Conservation (phyloP, 208 protist species). For the Wallacemonas sp. region DNA sequence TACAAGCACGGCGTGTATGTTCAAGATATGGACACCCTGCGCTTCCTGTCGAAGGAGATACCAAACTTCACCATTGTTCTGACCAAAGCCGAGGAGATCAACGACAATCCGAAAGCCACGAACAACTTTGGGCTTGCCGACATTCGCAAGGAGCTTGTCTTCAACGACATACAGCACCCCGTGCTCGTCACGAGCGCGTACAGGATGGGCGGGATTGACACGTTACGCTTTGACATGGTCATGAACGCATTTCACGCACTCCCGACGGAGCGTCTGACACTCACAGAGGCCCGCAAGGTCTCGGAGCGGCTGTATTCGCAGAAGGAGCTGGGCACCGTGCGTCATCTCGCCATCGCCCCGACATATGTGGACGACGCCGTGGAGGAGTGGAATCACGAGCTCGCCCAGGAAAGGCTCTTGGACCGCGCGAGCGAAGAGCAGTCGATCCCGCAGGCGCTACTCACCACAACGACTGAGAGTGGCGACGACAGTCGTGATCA, state of each 20-base stretch:
- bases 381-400: constrained; percentile 51
- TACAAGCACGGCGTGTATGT: constrained; percentile 84
- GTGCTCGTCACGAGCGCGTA: constrained; percentile 87
- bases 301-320: constrained; percentile 78
- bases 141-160: constrained; percentile 76
- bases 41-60: constrained; percentile 78
- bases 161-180: constrained; percentile 82
- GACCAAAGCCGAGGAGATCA: constrained; percentile 84
- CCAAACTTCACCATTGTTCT: constrained; percentile 91
- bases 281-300: constrained; percentile 73
- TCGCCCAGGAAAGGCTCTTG: constrained; percentile 40
- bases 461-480: too few species aligned
- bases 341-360: constrained; percentile 62
- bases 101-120: constrained; percentile 31
- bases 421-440: neutral
- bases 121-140: constrained; percentile 56
- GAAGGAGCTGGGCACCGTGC: constrained; percentile 73
- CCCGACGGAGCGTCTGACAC: constrained; percentile 78
- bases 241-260: constrained; percentile 84
- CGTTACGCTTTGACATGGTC: constrained; percentile 90
- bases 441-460: too few species aligned
- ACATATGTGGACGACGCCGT: constrained; percentile 65
- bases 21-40: constrained; percentile 87
- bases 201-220: constrained; percentile 84
- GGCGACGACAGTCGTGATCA: too few species aligned